Conservation (phyloP, 352 stramenopile species). For the Globisporangium alternatum region DNA sequence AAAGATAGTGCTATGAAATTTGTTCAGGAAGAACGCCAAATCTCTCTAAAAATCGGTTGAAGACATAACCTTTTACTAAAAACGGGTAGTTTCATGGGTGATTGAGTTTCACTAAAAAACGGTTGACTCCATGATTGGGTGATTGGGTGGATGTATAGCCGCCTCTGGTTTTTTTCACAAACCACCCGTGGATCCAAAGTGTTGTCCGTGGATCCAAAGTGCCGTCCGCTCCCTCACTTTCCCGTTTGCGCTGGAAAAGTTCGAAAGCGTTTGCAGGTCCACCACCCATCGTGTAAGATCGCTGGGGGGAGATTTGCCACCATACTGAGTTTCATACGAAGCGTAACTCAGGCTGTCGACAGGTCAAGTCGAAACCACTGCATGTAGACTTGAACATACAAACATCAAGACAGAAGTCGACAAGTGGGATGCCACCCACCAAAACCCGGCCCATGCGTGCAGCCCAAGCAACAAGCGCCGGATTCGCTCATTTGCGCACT, state of each 20-base stretch:
- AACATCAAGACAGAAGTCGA: neutral
- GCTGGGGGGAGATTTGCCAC: neutral
- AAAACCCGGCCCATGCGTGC: neutral
- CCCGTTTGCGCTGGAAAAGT: neutral
- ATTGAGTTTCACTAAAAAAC: too few species aligned
- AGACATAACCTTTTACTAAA: too few species aligned
- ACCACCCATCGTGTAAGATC: conserved; percentile 8
- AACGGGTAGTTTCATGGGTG: too few species aligned
- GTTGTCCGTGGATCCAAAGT: conserved; percentile 5
- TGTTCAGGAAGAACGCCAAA: too few species aligned
- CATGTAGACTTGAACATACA: neutral
- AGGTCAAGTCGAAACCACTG: neutral
- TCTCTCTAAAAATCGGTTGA: too few species aligned
- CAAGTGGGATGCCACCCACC: neutral
- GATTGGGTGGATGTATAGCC: too few species aligned
- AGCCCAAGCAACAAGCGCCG: neutral
- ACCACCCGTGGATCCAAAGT: neutral
- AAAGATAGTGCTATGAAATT: too few species aligned
- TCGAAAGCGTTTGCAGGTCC: neutral
- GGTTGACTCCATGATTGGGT: too few species aligned
- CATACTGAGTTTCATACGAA: conserved; percentile 3
- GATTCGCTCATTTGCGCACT: conserved; percentile 15
- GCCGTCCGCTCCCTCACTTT: conserved; percentile 3
- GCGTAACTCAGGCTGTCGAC: neutral
- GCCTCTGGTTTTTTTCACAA: too few species aligned